A percentile compares a stretch with the other conserved stretches of the same genome.
These are phyloP conservation scores for Neocatenulostroma microsporum DNA, from an alignment of 2,329 filamentous ascomycete genomes.

Conservation along the genomic window DNA sequence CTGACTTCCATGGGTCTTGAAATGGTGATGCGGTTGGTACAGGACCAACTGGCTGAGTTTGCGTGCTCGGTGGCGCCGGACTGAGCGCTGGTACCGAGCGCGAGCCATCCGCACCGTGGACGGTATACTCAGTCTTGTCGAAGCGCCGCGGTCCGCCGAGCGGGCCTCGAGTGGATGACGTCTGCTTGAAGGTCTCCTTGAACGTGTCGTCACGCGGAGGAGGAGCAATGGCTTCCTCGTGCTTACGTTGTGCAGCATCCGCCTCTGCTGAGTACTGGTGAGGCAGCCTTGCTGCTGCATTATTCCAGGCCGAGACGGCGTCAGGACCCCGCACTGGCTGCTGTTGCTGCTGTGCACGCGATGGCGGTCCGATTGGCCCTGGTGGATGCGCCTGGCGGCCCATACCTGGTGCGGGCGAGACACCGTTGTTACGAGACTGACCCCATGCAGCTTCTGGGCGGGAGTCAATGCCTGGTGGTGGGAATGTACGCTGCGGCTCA, in stretches of 20 bases:
- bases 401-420: conserved; percentile 23
- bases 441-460: conserved; percentile 20
- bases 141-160: conserved; percentile 24
- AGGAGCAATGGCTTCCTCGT: conserved; percentile 7
- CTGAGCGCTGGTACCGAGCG: conserved; percentile 17
- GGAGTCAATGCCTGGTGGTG: conserved; percentile 23
- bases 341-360: conserved; percentile 21
- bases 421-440: conserved; percentile 22
- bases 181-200: conserved; percentile 32
- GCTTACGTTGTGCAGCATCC: conserved; percentile 14
- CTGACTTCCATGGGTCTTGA: conserved; percentile 14
- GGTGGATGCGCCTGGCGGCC: conserved; percentile 26
- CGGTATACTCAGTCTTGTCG: conserved; percentile 21
- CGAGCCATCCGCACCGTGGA: conserved; percentile 25
- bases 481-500: conserved; percentile 22
- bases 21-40: conserved; percentile 19
- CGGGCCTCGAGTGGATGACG: conserved; percentile 17
- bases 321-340: conserved; percentile 12
- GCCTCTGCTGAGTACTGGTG: conserved; percentile 19
- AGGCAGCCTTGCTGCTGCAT: conserved; percentile 18
- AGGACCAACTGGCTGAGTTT: conserved; percentile 27
- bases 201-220: conserved; percentile 16
- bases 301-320: conserved; percentile 23
- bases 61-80: conserved; percentile 27
- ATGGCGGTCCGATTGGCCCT: conserved; percentile 30